Evolutionary conservation across 2,329 filamentous ascomycete genomes (phyloP), one percentile per base, ranked within the genome.

Genomic region (Stachybotrys echinatus): DNA sequence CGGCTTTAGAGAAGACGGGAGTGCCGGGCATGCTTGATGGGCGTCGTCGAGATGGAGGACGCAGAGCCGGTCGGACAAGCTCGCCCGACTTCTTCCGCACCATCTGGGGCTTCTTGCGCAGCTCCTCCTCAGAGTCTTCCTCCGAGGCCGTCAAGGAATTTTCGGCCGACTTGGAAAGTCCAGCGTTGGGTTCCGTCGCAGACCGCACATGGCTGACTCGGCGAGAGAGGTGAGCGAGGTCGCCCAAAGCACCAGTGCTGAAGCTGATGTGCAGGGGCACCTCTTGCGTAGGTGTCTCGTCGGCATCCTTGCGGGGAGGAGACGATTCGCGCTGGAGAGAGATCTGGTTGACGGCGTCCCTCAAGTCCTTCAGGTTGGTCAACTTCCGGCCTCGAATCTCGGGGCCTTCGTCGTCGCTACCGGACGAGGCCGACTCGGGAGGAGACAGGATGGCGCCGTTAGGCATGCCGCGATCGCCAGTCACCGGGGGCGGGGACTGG

Each of bases 41-140:
- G 51, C 94, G 83, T 56, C 89, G 80, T 56, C 82, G 81, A n/a
- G 88, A 88, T 12, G 89, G 77, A 38, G 87, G 84, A 47, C 94
- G 85, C 47, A 99, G 80, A 19, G 94, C 94, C 12, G 94, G 94
- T 60, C 94, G 86, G 51, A 99, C 94, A 34, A 99, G 79, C 71
- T 99, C 94, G 31, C 94, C 94, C 38, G 94, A 97, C 78, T 99
- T 99, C 75, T 99, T 99, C 61, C 94, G 85, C 12, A 99, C 85
- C 84, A 97, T 95, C 48, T 85, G 84, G n/a, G 92, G 91, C 71
- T 94, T 95, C 60, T 73, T 76, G 55, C 65, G 68, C 53, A 79
- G 60, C 50, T 85, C 72, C 67, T 83, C 71, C 62, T 78, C 85
- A 56, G 69, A 81, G 63, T 86, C 84, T 53, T 88, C 84, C 45